Evolutionary conservation across 257 asterid species (phyloP).

Genomic region (Nicotiana obtusifolia): DNA sequence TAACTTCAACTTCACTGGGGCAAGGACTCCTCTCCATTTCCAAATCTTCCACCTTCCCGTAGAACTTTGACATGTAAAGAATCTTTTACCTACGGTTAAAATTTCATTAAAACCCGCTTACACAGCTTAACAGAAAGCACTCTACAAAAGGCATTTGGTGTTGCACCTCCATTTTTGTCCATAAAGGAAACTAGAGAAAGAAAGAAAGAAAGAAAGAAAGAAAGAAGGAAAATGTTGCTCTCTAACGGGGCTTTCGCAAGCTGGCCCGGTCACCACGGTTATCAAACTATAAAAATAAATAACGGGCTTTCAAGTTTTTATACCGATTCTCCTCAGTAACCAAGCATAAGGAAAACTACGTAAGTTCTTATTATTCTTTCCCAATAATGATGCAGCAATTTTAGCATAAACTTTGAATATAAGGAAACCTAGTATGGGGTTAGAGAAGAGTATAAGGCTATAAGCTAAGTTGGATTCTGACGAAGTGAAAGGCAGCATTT

Average conservation of each 20-base stretch:
- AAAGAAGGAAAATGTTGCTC: not conserved
- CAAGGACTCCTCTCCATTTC: not conserved
- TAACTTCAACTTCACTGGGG: not conserved
- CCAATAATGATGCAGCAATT: not conserved
- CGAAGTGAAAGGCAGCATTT: not conserved
- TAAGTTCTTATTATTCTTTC: not conserved
- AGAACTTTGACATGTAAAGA: not conserved
- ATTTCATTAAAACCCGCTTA: not conserved
- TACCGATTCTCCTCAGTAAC: not conserved
- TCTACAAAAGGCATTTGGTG: not conserved
- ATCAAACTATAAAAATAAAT: not conserved
- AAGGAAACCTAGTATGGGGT: not conserved
- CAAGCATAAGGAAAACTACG: not conserved
- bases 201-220: not conserved
- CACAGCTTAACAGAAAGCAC: not conserved
- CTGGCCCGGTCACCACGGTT: too few species aligned
- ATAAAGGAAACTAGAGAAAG: not conserved
- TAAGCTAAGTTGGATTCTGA: not conserved
- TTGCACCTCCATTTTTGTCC: not conserved
- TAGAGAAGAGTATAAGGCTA: not conserved
- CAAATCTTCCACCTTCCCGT: conserved; percentile 1
- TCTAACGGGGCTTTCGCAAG: not conserved
- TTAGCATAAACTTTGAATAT: not conserved
- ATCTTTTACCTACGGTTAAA: not conserved
- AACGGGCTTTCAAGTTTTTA: not conserved